Evolutionary conservation across 805 yeast genomes (phyloP), one percentile per base, ranked within the genome.

Genomic region (Candida boleticola): DNA sequence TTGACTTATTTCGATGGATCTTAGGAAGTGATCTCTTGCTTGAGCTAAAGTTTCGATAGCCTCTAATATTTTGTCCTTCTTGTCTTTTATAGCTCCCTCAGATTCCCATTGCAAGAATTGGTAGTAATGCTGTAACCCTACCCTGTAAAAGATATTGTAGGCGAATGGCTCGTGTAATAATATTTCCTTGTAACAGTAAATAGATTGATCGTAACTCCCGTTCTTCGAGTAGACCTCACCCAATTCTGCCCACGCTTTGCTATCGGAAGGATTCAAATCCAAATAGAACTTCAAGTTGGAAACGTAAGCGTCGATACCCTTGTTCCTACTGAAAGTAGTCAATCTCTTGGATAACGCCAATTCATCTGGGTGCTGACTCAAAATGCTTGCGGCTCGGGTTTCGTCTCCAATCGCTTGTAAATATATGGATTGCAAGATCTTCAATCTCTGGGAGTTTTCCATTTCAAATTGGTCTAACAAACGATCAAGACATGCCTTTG

Each of bases 1-100:
- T 35, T 83, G 85, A 53, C 88, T 82, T 29, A 90, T 68, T 60
- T 93, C 98, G 4, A 89, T 81, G 6, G 89, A 65, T 49, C 95
- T 76, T 41, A 83, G 63, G 49, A 77, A 85, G 54, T 79, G 74
- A 51, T 81, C 56, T 35, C 74, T 50, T 7, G 73, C 54, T 34
- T 61, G 55, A 18, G 40, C 49, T 35, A 70, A 47, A 4, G 53
- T 39, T 2, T 51, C 53, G 25, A 58, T 29, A 35, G 50, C 48
- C 41, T 60, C 68, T 36, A 57, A 41, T 14, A 61, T 37, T 35
- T 60, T 61, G 18, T 66, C 70, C 47, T 64, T 61, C 41, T 56
- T 58, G 20, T 57, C 61, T 32, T 37, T 33, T 32, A 43, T 42
- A 14, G 38, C 38, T 4, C 44, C 38, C 29, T 40, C 31, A 13